These are phyloP conservation scores for Esteya vermicola DNA, from an alignment of 2,329 filamentous ascomycete species.

Conservation along the genomic window DNA sequence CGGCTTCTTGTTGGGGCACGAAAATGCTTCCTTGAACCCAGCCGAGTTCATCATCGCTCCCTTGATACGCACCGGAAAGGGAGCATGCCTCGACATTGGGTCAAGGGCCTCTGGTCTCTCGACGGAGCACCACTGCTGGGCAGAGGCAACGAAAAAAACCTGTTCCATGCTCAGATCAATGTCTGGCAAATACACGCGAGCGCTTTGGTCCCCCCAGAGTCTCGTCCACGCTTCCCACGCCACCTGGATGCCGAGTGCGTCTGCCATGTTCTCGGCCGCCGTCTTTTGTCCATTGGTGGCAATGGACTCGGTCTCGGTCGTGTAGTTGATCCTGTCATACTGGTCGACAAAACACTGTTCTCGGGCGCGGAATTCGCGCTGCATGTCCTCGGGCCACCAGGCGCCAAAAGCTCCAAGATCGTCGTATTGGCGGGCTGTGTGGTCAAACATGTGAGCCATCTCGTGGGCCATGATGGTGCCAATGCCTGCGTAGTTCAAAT, in stretches of 20 bases:
- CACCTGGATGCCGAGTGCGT: conserved; percentile 51
- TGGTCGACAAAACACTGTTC: conserved; percentile 56
- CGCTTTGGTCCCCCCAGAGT: too few species aligned
- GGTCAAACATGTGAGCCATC: conserved; percentile 57
- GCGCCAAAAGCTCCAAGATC: conserved; percentile 48
- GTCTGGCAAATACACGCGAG: conserved; percentile 19
- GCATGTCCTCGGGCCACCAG: conserved; percentile 52
- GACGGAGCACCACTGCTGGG: conserved; percentile 54
- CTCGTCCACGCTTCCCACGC: conserved; percentile 54
- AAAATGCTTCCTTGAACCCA: conserved; percentile 53
- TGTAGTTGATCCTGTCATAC: conserved; percentile 48
- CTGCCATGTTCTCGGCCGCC: conserved; percentile 57
- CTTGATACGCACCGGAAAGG: conserved; percentile 43
- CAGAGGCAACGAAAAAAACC: conserved; percentile 54
- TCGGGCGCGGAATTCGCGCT: conserved; percentile 41
- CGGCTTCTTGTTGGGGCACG: conserved; percentile 50
- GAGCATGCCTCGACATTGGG: conserved; percentile 53
- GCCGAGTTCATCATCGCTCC: conserved; percentile 54
- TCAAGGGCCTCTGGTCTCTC: conserved; percentile 40
- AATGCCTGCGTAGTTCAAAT: conserved; percentile 55
- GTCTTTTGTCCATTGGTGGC: conserved; percentile 51
- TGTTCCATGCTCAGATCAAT: conserved; percentile 37
- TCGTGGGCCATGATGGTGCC: conserved; percentile 55
- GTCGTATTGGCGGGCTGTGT: conserved; percentile 49
- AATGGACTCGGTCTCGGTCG: conserved; percentile 39